Evolutionary conservation across 176 grass and related monocot genomes (phyloP).

Genomic region (Oryza nivara): DNA sequence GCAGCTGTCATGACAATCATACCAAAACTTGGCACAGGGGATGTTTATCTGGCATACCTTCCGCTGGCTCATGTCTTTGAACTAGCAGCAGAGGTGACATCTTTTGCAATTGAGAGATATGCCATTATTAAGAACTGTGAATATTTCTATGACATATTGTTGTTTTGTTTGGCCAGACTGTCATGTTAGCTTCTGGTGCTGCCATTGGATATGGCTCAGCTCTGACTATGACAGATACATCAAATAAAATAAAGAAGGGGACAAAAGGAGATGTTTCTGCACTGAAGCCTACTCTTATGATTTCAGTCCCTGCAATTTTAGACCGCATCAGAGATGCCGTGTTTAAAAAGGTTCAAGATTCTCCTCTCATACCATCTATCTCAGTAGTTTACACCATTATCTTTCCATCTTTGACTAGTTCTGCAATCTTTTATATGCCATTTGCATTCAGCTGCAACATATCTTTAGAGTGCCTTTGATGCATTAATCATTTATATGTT

Average conservation of each 20-base stretch:
- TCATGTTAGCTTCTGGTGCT: slow-evolving; percentile 80
- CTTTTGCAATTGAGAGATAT: slow-evolving; percentile 20
- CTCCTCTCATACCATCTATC: slow-evolving; percentile 32
- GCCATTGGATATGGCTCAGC: slow-evolving; percentile 79
- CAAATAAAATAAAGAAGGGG: slow-evolving; percentile 92
- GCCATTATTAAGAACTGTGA: slow-evolving; percentile 4
- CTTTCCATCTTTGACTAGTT: slow-evolving; percentile 8
- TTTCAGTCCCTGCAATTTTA: slow-evolving; percentile 87
- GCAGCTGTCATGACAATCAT: slow-evolving; percentile 79
- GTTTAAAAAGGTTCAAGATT: slow-evolving; percentile 71
- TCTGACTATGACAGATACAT: slow-evolving; percentile 87
- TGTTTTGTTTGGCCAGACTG: slow-evolving; percentile 61
- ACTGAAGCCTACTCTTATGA: slow-evolving; percentile 79
- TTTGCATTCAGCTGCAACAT: not conserved
- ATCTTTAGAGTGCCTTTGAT: not conserved
- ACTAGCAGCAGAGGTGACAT: slow-evolving; percentile 71
- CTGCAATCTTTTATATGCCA: not conserved
- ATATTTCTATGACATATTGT: slow-evolving; percentile 6
- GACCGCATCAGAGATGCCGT: slow-evolving; percentile 85
- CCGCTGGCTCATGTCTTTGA: slow-evolving; percentile 95
- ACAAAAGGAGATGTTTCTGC: slow-evolving; percentile 90
- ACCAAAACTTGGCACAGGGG: slow-evolving; percentile 61
- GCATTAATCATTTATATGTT: not conserved
- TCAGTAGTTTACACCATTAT: slow-evolving; percentile 2
- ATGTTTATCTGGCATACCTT: slow-evolving; percentile 81